Percentiles rank a stretch among this genome's conserved stretches.
These are phyloP conservation scores for Aegilops speltoides DNA, from an alignment of 176 grass and related monocot genomes.

Conservation along the genomic window DNA sequence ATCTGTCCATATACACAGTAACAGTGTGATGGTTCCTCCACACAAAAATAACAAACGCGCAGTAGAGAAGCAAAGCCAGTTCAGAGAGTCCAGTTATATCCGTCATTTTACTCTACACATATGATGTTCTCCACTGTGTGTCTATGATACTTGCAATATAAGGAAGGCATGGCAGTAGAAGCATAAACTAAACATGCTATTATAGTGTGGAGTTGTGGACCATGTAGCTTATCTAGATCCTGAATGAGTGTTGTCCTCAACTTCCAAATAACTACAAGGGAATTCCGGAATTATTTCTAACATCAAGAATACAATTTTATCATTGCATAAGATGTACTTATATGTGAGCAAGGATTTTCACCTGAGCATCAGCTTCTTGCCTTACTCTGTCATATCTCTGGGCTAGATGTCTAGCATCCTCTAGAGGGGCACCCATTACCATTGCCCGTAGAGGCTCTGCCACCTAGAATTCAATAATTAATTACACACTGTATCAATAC, in stretches of 20 bases:
- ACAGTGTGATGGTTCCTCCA: neutral
- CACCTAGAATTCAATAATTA: conserved; percentile 56
- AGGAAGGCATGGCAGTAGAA: neutral
- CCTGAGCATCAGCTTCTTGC: conserved; percentile 96
- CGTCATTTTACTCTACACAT: neutral
- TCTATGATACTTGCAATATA: neutral
- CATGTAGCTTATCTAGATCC: neutral
- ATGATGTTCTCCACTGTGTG: neutral
- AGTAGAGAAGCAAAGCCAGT: conserved; percentile 1
- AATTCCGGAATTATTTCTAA: neutral
- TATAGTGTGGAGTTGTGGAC: neutral
- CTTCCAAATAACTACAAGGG: conserved; percentile 3
- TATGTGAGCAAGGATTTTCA: conserved; percentile 23
- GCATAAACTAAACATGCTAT: neutral
- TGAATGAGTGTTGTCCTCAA: conserved; percentile 11
- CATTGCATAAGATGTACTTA: neutral
- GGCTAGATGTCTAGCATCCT: conserved; percentile 94
- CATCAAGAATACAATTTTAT: neutral
- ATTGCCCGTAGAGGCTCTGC: conserved; percentile 92
- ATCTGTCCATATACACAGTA: neutral
- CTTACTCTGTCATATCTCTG: conserved; percentile 94
- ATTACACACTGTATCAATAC: neutral
- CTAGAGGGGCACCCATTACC: conserved; percentile 90
- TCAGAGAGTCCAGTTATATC: neutral
- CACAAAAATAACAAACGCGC: neutral